Conservation (phyloP, 176 grass and related monocot genomes). For the Juncus inflexus region DNA sequence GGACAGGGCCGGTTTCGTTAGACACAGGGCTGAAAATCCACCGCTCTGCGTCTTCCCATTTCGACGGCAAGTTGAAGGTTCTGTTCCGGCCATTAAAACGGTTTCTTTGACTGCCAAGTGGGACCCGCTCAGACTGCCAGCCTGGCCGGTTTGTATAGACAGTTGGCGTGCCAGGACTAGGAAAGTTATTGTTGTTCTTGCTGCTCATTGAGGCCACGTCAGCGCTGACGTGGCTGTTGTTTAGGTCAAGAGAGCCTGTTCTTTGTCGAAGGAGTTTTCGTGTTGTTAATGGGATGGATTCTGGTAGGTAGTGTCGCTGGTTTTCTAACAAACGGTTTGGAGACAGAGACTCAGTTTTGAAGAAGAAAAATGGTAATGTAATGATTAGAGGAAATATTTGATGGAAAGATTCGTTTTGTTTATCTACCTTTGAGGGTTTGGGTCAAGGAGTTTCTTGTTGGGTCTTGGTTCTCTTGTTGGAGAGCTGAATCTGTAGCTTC, state of each 20-base stretch:
- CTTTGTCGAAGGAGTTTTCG: slow-evolving; percentile 44
- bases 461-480: slow-evolving; percentile 27
- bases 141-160: slow-evolving; percentile 57
- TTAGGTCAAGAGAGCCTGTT: slow-evolving; percentile 59
- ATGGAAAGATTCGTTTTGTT: too few species aligned
- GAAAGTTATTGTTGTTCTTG: slow-evolving; percentile 59
- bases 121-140: slow-evolving; percentile 92
- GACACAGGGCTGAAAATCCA: slow-evolving; percentile 95
- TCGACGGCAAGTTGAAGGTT: slow-evolving; percentile 55
- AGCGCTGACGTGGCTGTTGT: slow-evolving; percentile 37
- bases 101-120: slow-evolving; percentile 49
- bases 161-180: slow-evolving; percentile 60
- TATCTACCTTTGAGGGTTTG: slow-evolving; percentile 23
- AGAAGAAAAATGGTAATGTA: slow-evolving; percentile 5
- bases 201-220: slow-evolving; percentile 47
- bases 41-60: slow-evolving; percentile 98
- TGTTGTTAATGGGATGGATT: slow-evolving; percentile 35
- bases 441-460: slow-evolving; percentile 31
- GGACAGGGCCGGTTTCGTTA: slow-evolving; percentile 20
- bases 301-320: slow-evolving; percentile 31
- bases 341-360: slow-evolving; percentile 24
- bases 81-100: slow-evolving; percentile 64
- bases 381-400: neutral
- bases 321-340: slow-evolving; percentile 54
- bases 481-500: neutral